These are phyloP conservation scores for Fusarium citri DNA, from an alignment of 2,329 filamentous ascomycete species.

Conservation along the genomic window DNA sequence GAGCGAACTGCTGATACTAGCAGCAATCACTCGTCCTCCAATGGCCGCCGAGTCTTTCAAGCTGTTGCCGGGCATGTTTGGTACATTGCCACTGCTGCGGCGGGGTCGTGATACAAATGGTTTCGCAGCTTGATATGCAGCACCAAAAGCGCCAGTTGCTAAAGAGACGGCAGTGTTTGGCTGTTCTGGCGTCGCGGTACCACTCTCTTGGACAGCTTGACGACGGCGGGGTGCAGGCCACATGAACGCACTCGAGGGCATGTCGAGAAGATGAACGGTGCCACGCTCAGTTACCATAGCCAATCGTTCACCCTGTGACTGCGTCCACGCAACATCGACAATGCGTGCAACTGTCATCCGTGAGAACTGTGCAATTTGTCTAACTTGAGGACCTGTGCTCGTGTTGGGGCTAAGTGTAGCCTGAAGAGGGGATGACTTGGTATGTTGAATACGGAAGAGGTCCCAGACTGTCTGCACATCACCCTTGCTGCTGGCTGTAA, in stretches of 20 bases:
- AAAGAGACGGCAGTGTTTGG: slow-evolving; percentile 71
- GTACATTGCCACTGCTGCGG: slow-evolving; percentile 58
- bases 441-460: slow-evolving; percentile 73
- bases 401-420: slow-evolving; percentile 58
- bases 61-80: slow-evolving; percentile 54
- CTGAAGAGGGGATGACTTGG: slow-evolving; percentile 70
- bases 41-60: slow-evolving; percentile 73
- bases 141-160: slow-evolving; percentile 76
- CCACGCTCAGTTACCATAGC: slow-evolving; percentile 93
- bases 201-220: slow-evolving; percentile 57
- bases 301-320: slow-evolving; percentile 81
- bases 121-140: slow-evolving; percentile 75
- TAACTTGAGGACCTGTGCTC: slow-evolving; percentile 69
- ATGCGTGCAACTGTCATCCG: slow-evolving; percentile 93
- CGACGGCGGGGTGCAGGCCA: slow-evolving; percentile 82
- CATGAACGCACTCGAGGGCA: slow-evolving; percentile 83
- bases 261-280: slow-evolving; percentile 92
- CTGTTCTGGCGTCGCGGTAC: slow-evolving; percentile 61
- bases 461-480: slow-evolving; percentile 88
- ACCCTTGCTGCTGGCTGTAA: slow-evolving; percentile 86
- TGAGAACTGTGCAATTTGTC: slow-evolving; percentile 88
- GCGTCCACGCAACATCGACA: slow-evolving; percentile 89
- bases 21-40: slow-evolving; percentile 77
- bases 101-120: slow-evolving; percentile 68
- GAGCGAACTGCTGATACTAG: slow-evolving; percentile 79